phyloP scores from a whole-genome alignment of 176 grass and related monocot genomes.

The Triticum timopheevii region DNA sequence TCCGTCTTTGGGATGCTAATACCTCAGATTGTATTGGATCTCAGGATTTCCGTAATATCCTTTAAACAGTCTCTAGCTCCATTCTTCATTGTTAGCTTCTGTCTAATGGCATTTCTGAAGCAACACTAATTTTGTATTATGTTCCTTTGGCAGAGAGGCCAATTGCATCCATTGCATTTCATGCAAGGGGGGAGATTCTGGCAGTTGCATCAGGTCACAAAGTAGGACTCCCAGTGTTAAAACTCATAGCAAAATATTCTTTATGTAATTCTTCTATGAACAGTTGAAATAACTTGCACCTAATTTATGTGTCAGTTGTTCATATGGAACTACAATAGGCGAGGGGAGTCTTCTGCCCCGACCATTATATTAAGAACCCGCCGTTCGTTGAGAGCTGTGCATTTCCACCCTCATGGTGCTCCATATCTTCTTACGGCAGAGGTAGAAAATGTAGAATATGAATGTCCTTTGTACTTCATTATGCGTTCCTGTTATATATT shows the following conservation, averaged over 20 bases:
- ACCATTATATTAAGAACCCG: conserved; percentile 83
- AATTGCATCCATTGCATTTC: conserved; percentile 98
- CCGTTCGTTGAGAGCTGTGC: conserved; percentile 94
- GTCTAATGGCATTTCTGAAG: conserved; percentile 25
- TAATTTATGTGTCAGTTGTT: conserved; percentile 61
- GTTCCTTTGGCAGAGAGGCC: conserved; percentile 71
- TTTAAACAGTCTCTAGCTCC: conserved; percentile 18
- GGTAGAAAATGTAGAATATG: conserved; percentile 56
- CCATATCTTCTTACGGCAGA: conserved; percentile 97
- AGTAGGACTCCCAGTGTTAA: conserved; percentile 40
- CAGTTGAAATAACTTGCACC: conserved; percentile 13
- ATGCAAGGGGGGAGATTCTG: conserved; percentile 90
- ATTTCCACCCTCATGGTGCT: conserved; percentile 96
- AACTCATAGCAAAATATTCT: conserved; percentile 13
- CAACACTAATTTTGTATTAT: conserved; percentile 33
- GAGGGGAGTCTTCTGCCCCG: conserved; percentile 62
- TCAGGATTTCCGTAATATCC: conserved; percentile 81
- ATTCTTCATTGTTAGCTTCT: conserved; percentile 29
- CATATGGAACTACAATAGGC: conserved; percentile 98
- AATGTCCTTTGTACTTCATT: conserved; percentile 17
- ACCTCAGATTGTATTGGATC: conserved; percentile 79
- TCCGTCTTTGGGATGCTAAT: conserved; percentile 94
- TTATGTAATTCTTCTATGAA: conserved; percentile 13
- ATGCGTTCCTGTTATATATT: conserved; percentile 17
- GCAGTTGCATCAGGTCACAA: conserved; percentile 99